phyloP scores from a whole-genome alignment of 345 rosid species.

The Murraya koenigii region DNA sequence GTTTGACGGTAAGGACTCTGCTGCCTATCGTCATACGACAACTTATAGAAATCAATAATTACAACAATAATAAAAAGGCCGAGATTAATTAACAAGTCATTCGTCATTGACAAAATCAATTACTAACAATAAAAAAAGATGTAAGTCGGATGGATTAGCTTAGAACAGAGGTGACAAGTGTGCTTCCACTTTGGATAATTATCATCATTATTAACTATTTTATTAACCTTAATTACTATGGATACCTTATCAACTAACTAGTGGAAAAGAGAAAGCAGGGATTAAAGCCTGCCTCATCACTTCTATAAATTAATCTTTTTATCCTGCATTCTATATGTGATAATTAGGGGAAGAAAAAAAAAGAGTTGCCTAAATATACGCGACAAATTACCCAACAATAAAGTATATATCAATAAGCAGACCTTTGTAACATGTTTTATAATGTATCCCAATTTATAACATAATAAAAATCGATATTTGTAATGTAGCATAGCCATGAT shows the following conservation, averaged over 20 bases:
- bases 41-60: background rate
- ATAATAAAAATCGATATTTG: too few relatives aligned
- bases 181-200: slow-evolving; percentile 5
- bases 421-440: too few relatives aligned
- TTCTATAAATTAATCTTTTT: too few relatives aligned
- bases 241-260: slow-evolving; percentile 21
- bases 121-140: background rate
- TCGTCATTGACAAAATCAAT: background rate
- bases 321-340: too few relatives aligned
- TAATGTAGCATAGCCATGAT: too few relatives aligned
- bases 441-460: too few relatives aligned
- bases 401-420: too few relatives aligned
- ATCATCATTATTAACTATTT: slow-evolving; percentile 2
- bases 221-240: slow-evolving; percentile 9
- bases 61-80: background rate
- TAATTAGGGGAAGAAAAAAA: too few relatives aligned
- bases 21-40: background rate
- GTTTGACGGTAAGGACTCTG: background rate
- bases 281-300: slow-evolving; percentile 3
- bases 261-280: slow-evolving; percentile 3
- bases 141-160: background rate
- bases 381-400: too few relatives aligned
- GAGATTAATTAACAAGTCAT: background rate
- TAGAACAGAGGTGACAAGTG: slow-evolving; percentile 17
- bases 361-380: too few relatives aligned